Evolutionary conservation across 2,329 filamentous ascomycete genomes (phyloP), one percentile per base, ranked within the genome.

Genomic region (Epichloe aotearoae): DNA sequence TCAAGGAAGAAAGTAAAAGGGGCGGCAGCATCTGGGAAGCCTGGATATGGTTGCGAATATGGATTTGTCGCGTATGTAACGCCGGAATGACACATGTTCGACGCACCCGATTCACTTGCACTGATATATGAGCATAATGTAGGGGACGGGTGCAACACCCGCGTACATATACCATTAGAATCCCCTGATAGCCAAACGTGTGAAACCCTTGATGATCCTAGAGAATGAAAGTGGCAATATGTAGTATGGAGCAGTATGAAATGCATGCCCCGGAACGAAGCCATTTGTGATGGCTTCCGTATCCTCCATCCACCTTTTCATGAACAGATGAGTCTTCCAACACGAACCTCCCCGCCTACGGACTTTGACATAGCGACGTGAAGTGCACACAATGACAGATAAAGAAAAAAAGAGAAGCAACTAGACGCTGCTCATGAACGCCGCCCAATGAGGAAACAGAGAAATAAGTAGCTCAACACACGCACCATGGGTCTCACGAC

Each of bases 41-140:
- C 36, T 14, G n/a, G 4, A n/a, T 14, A n/a, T n/a, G 36, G 36
- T 15, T 14, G n/a, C 36, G 36, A n/a, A 38, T n/a, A 38, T n/a
- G 36, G 5, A 38, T 4, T 46, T 56, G 26, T 30, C 26, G 26
- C 10, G 10, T 30, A 50, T 20, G 53, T 53, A 51, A 55, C 51
- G 51, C 26, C 39, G 41, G 30, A 53, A 52, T 46, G 51, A 57
- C 17, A 44, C 46, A 46, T 51, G 39, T 44, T 53, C n/a, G 44
- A 50, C 51, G 36, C n/a, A 41, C 49, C 45, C 39, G 20, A 2
- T 19, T 23, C 19, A 43, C n/a, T 14, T 14, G 20, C 20, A 20
- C 20, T 23, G 19, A 26, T 26, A 7, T 14, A 30, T 17, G 37
- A 17, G 37, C 14, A 17, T 39, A 19, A 19, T 40, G n/a, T 17